Evolutionary conservation across 2,329 filamentous ascomycete species (phyloP).

Genomic region (Colletotrichum chlorophyti): DNA sequence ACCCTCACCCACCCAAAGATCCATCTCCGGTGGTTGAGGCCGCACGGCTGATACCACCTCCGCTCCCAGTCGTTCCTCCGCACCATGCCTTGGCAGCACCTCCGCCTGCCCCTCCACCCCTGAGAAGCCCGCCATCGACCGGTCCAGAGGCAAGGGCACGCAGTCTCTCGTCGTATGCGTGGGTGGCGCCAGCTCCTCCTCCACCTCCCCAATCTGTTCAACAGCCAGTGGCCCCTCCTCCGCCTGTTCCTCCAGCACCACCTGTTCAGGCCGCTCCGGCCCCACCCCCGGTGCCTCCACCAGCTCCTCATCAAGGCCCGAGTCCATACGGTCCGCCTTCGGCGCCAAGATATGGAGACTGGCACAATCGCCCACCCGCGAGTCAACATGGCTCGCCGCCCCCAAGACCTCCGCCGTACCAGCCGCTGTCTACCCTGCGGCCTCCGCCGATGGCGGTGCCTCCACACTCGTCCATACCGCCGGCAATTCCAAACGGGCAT

Average conservation of each 20-base stretch:
- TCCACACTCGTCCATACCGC: constrained; percentile 46
- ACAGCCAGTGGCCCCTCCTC: constrained; percentile 27
- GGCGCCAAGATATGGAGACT: constrained; percentile 42
- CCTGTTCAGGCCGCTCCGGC: constrained; percentile 30
- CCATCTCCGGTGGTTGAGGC: constrained; percentile 16
- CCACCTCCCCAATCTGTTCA: constrained; percentile 26
- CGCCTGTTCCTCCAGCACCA: constrained; percentile 31
- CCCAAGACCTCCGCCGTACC: constrained; percentile 47
- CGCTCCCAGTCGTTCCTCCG: constrained; percentile 35
- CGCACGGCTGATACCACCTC: constrained; percentile 12
- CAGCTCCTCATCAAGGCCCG: constrained; percentile 44
- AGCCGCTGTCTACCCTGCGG: constrained; percentile 52
- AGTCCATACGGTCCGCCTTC: constrained; percentile 39
- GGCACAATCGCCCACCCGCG: constrained; percentile 56
- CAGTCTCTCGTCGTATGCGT: constrained; percentile 24
- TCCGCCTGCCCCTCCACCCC: constrained; percentile 9
- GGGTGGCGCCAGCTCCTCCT: constrained; percentile 24
- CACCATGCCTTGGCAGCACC: constrained; percentile 35
- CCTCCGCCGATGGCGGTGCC: constrained; percentile 55
- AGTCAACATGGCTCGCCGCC: constrained; percentile 55
- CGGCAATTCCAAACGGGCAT: constrained; percentile 50
- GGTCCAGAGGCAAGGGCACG: constrained; percentile 29
- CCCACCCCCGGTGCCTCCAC: constrained; percentile 41
- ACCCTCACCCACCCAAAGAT: constrained; percentile 35
- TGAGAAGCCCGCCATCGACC: constrained; percentile 27